Evolutionary conservation across 176 grass and related monocot species (phyloP).

Genomic region (Chloris gayana): DNA sequence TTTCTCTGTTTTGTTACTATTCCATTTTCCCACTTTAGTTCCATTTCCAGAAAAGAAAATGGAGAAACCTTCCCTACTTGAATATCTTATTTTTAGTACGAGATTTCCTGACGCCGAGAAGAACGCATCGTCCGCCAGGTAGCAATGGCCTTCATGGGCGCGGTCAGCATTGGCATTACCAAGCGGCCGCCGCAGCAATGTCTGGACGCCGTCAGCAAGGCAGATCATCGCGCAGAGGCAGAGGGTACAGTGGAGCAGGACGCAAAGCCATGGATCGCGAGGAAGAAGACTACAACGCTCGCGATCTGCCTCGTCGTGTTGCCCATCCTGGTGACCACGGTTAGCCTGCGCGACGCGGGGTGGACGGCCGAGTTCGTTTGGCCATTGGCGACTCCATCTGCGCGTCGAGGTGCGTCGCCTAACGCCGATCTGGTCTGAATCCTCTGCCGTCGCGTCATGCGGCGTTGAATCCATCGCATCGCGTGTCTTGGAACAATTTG

Average conservation of each 20-base stretch:
- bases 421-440: background rate
- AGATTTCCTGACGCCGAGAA: slow-evolving; percentile 43
- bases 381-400: background rate
- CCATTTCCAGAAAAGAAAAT: too few species aligned
- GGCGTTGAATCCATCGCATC: background rate
- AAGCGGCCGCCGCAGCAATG: slow-evolving; percentile 45
- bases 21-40: too few species aligned
- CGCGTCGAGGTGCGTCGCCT: slow-evolving; percentile 18
- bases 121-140: slow-evolving; percentile 32
- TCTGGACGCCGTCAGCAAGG: slow-evolving; percentile 17
- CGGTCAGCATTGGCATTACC: slow-evolving; percentile 37
- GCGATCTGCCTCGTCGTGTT: slow-evolving; percentile 42
- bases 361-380: slow-evolving; percentile 29
- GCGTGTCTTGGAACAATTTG: background rate
- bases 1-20: too few species aligned
- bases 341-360: slow-evolving; percentile 22
- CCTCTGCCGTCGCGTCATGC: background rate
- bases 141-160: slow-evolving; percentile 42
- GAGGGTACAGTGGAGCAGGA: slow-evolving; percentile 18
- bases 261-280: slow-evolving; percentile 28
- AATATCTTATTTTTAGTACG: slow-evolving; percentile 35
- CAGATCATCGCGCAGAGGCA: slow-evolving; percentile 16
- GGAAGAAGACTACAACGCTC: slow-evolving; percentile 30
- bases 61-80: background rate
- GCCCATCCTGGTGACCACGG: slow-evolving; percentile 37